Conservation (phyloP, 805 yeast genomes). For the Nakazawaea ambrosiae region DNA sequence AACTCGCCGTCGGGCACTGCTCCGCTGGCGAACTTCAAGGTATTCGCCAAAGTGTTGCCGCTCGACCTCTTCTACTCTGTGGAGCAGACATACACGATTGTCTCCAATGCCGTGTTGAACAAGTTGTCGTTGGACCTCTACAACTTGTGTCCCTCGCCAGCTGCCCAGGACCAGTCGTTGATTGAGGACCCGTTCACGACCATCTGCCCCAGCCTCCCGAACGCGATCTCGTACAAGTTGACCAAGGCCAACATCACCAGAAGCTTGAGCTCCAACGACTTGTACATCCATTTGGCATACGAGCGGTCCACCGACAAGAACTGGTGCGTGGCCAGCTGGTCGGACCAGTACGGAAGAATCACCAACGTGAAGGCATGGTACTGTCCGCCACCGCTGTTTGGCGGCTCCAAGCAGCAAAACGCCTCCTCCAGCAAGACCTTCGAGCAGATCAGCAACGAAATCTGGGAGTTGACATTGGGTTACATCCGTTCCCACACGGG, state of each 20-base stretch:
- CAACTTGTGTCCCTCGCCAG: slow-evolving; percentile 41
- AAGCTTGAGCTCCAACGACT: slow-evolving; percentile 51
- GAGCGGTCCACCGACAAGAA: slow-evolving; percentile 72
- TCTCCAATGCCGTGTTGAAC: slow-evolving; percentile 28
- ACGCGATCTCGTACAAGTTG: slow-evolving; percentile 35
- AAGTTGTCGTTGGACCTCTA: slow-evolving; percentile 48
- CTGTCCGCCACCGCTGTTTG: slow-evolving; percentile 14
- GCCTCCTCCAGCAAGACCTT: slow-evolving; percentile 22
- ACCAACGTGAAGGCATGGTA: slow-evolving; percentile 63
- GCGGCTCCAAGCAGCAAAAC: slow-evolving; percentile 9
- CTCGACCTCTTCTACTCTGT: slow-evolving; percentile 29
- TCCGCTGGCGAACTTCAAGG: not conserved
- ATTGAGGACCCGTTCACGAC: slow-evolving; percentile 28
- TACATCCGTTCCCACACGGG: slow-evolving; percentile 38
- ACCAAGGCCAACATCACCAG: slow-evolving; percentile 28
- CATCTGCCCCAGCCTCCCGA: slow-evolving; percentile 34
- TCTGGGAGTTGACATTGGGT: slow-evolving; percentile 52
- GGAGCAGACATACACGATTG: slow-evolving; percentile 23
- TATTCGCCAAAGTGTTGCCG: slow-evolving; percentile 34
- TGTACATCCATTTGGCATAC: slow-evolving; percentile 79
- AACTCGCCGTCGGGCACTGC: not conserved
- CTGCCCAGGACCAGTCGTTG: slow-evolving; percentile 6
- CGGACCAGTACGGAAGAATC: slow-evolving; percentile 72
- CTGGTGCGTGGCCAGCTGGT: slow-evolving; percentile 87
- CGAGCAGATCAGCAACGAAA: slow-evolving; percentile 55